These are phyloP conservation scores for Pyracantha coccinea DNA, from an alignment of 331 rosid genomes.

Conservation along the genomic window DNA sequence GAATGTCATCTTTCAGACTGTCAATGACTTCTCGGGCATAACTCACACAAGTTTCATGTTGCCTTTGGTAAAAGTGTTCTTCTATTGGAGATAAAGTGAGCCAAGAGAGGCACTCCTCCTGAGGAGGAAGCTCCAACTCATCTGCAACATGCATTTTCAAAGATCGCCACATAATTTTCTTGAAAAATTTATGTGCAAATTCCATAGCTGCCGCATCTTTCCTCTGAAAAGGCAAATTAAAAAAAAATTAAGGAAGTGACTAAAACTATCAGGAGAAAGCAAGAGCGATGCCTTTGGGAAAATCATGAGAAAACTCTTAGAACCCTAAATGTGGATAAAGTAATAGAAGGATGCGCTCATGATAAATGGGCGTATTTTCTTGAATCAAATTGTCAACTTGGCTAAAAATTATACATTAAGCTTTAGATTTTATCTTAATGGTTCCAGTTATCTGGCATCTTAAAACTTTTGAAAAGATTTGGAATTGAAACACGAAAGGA, in stretches of 20 bases:
- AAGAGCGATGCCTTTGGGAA: background rate
- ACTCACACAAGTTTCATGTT: slow-evolving; percentile 82
- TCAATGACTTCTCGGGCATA: slow-evolving; percentile 82
- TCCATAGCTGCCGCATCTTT: slow-evolving; percentile 74
- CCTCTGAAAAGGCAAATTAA: slow-evolving; percentile 43
- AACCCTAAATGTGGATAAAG: background rate
- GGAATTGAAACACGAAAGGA: background rate
- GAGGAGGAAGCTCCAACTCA: slow-evolving; percentile 93
- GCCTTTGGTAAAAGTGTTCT: slow-evolving; percentile 96
- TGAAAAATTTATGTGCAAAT: slow-evolving; percentile 69
- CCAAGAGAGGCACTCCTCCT: slow-evolving; percentile 86
- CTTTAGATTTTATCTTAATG: background rate
- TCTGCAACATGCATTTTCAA: slow-evolving; percentile 72
- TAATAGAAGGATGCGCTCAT: background rate
- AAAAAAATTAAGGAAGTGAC: slow-evolving; percentile 8
- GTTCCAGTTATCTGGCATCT: background rate
- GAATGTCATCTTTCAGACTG: slow-evolving; percentile 62
- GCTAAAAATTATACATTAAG: background rate
- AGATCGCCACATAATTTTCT: slow-evolving; percentile 94
- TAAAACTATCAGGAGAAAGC: background rate
- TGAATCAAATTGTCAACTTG: background rate
- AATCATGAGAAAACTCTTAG: background rate
- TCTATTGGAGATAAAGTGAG: slow-evolving; percentile 82
- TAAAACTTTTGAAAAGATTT: background rate
- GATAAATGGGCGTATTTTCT: background rate